Percentiles rank a stretch among this genome's conserved stretches.
phyloP scores from a whole-genome alignment of 495 filamentous ascomycete genomes.

The Chaetomium tenue region DNA sequence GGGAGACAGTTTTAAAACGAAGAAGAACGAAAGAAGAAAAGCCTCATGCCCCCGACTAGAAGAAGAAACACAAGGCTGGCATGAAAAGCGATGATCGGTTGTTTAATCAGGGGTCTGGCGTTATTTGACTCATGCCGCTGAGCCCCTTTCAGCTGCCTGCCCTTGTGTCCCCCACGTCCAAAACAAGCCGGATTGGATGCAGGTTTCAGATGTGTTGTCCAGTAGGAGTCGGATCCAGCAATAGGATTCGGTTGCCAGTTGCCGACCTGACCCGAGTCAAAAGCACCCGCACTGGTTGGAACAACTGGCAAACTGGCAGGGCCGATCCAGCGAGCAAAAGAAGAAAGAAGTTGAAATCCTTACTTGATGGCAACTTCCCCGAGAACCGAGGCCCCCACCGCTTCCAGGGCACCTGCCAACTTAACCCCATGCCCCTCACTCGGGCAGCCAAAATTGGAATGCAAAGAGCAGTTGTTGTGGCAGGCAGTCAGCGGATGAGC shows the following conservation, averaged over 20 bases:
- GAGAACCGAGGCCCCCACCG: neutral
- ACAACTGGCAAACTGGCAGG: neutral
- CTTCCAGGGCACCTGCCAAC: neutral
- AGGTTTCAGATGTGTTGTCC: slow-evolving; percentile 14
- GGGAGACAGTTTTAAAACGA: neutral
- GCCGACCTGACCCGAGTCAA: too few relatives aligned
- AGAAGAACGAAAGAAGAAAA: neutral
- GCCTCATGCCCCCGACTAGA: neutral
- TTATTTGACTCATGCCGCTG: slow-evolving; percentile 18
- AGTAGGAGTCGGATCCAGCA: neutral
- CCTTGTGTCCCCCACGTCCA: slow-evolving; percentile 9
- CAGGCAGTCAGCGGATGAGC: slow-evolving; percentile 5
- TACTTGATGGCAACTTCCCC: neutral
- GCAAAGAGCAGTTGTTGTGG: neutral
- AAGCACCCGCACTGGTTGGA: too few relatives aligned
- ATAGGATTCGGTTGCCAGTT: neutral
- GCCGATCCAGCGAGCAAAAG: neutral
- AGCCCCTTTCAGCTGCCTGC: neutral
- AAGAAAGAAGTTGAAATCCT: neutral
- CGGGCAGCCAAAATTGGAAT: slow-evolving; percentile 9
- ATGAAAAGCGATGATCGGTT: neutral
- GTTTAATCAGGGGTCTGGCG: neutral
- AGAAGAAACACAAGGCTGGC: neutral
- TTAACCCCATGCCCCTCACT: neutral
- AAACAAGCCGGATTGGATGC: slow-evolving; percentile 11